phyloP scores from a whole-genome alignment of 495 filamentous ascomycete species.

The Hypoxylon trugodes region DNA sequence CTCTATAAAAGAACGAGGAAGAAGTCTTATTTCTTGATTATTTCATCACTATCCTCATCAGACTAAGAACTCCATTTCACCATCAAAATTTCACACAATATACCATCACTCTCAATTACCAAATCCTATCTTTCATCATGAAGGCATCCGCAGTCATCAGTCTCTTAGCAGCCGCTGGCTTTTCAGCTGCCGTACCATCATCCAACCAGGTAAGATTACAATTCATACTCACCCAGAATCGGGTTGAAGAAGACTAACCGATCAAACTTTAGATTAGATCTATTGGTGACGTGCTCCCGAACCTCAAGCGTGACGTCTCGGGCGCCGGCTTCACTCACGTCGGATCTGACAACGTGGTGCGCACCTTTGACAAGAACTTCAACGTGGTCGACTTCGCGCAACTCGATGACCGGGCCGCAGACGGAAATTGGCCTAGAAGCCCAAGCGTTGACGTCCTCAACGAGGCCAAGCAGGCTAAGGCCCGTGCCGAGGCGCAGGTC shows the following conservation, averaged over 20 bases:
- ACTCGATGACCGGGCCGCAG: constrained; percentile 4
- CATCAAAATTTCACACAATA: background rate
- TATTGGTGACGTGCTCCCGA: constrained; percentile 16
- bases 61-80: background rate
- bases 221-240: background rate
- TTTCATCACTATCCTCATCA: background rate
- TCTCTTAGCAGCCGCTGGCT: constrained; percentile 9
- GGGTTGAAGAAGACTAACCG: background rate
- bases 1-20: constrained; percentile 16
- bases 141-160: constrained; percentile 13
- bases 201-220: constrained; percentile 19
- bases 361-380: constrained; percentile 28
- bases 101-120: too few relatives aligned
- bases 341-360: constrained; percentile 33
- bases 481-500: background rate
- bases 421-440: constrained; percentile 6
- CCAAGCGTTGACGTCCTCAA: constrained; percentile 22
- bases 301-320: constrained; percentile 19
- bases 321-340: constrained; percentile 33
- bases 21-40: background rate
- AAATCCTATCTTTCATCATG: constrained; percentile 15
- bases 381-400: constrained; percentile 31
- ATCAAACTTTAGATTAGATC: constrained; percentile 4
- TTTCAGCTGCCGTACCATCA: constrained; percentile 16
- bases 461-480: constrained; percentile 19